Percentiles rank a stretch among this genome's conserved stretches.
Conservation (phyloP, 2,329 filamentous ascomycete genomes). For the Exutisphaerella laricina region DNA sequence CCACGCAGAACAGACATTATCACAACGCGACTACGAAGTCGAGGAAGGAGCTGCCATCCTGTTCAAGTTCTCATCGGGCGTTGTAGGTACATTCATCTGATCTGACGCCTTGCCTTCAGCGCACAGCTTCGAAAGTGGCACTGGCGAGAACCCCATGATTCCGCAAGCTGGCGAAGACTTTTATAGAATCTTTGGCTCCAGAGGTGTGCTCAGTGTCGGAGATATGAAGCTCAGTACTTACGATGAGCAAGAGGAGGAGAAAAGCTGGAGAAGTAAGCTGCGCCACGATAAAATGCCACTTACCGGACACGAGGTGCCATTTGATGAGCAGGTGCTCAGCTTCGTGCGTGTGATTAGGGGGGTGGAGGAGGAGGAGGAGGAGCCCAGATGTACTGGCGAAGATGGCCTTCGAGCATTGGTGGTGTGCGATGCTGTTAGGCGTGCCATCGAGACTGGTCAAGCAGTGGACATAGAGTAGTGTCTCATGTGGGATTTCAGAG, state of each 20-base stretch:
- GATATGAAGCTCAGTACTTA: slow-evolving; percentile 51
- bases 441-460: slow-evolving; percentile 37
- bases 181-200: slow-evolving; percentile 52
- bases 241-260: slow-evolving; percentile 28
- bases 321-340: slow-evolving; percentile 50
- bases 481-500: no score
- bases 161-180: slow-evolving; percentile 40
- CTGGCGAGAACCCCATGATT: slow-evolving; percentile 54
- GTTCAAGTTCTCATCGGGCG: slow-evolving; percentile 49
- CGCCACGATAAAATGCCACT: slow-evolving; percentile 30
- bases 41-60: slow-evolving; percentile 55
- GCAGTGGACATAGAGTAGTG: slow-evolving; percentile 19
- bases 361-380: slow-evolving; percentile 35
- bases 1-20: slow-evolving; percentile 44
- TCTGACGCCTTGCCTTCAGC: slow-evolving; percentile 49
- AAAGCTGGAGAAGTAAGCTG: slow-evolving; percentile 42
- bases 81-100: slow-evolving; percentile 53
- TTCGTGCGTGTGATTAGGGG: slow-evolving; percentile 47
- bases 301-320: slow-evolving; percentile 40
- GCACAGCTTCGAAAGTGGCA: slow-evolving; percentile 53
- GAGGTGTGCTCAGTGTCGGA: slow-evolving; percentile 50
- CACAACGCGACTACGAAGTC: slow-evolving; percentile 44
- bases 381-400: slow-evolving; percentile 44
- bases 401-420: slow-evolving; percentile 49
- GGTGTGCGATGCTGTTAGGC: slow-evolving; percentile 49